phyloP scores from a whole-genome alignment of 805 yeast genomes.

The Kuraishia hungarica region DNA sequence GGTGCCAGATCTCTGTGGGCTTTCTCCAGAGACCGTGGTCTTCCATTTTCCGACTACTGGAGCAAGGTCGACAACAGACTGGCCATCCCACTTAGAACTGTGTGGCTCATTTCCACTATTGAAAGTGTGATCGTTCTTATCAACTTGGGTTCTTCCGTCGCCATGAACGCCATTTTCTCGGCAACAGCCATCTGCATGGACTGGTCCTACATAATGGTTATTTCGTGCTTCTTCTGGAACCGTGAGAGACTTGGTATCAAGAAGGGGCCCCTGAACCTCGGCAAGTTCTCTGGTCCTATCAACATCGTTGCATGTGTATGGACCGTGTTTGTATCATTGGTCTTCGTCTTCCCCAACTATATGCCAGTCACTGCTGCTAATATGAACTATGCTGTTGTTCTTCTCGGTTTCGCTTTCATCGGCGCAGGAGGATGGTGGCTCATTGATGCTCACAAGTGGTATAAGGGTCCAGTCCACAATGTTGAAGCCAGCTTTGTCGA shows the following conservation, averaged over 20 bases:
- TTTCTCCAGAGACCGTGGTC: conserved; percentile 42
- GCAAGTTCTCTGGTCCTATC: conserved; percentile 20
- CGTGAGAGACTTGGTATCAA: conserved; percentile 32
- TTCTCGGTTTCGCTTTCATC: conserved; percentile 29
- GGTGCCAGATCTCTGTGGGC: conserved; percentile 43
- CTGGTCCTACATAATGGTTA: conserved; percentile 31
- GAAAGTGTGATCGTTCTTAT: conserved; percentile 30
- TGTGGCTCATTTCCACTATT: conserved; percentile 27
- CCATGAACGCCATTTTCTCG: conserved; percentile 38
- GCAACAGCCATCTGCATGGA: conserved; percentile 32
- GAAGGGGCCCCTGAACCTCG: conserved; percentile 36
- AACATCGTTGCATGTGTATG: conserved; percentile 24
- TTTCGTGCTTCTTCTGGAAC: conserved; percentile 30
- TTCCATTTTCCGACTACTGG: conserved; percentile 33
- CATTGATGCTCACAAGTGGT: conserved; percentile 45
- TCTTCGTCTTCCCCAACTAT: conserved; percentile 31
- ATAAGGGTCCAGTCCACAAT: conserved; percentile 43
- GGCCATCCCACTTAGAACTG: conserved; percentile 36
- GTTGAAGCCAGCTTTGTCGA: conserved; percentile 24
- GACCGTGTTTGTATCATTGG: conserved; percentile 19
- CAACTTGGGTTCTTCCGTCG: conserved; percentile 30
- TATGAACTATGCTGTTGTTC: conserved; percentile 29
- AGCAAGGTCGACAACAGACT: conserved; percentile 32
- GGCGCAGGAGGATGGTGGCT: conserved; percentile 33
- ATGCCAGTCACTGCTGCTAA: conserved; percentile 20